These are phyloP conservation scores for Colletotrichum sidae DNA, from an alignment of 2,329 filamentous ascomycete genomes.

Conservation along the genomic window DNA sequence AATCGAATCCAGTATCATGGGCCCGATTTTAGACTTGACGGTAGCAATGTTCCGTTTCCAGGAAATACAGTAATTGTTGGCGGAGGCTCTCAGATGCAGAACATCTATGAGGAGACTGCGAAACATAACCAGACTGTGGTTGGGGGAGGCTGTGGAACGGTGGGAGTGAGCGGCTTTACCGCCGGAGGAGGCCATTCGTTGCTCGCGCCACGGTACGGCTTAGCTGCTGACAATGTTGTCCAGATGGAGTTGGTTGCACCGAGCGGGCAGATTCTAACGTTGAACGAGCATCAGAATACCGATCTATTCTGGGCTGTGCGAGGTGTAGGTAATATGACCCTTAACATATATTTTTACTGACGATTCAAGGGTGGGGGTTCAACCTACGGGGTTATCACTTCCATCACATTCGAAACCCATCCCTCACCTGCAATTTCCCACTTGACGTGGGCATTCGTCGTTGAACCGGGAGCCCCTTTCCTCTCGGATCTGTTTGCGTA, in stretches of 20 bases:
- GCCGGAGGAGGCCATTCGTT: conserved; percentile 72
- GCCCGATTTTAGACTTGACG: conserved; percentile 3
- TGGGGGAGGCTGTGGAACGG: conserved; percentile 65
- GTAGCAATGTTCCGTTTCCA: conserved; percentile 6
- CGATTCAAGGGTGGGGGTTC: conserved; percentile 64
- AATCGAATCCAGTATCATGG: conserved; percentile 6
- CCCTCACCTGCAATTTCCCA: conserved; percentile 51
- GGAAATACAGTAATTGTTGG: conserved; percentile 64
- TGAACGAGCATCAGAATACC: conserved; percentile 63
- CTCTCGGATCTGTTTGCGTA: conserved; percentile 61
- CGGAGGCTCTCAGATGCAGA: conserved; percentile 63
- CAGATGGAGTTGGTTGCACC: conserved; percentile 68
- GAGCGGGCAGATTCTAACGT: conserved; percentile 59
- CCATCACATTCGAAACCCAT: conserved; percentile 66
- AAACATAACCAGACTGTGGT: conserved; percentile 61
- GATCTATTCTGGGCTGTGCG: conserved; percentile 75
- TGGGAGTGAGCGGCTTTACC: conserved; percentile 70
- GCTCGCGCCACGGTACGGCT: conserved; percentile 63
- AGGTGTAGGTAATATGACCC: conserved; percentile 53
- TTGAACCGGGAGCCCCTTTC: conserved; percentile 45
- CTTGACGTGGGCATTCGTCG: conserved; percentile 40
- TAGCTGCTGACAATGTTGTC: conserved; percentile 72
- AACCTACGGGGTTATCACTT: conserved; percentile 71
- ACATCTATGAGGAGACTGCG: conserved; percentile 59
- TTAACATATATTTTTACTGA: not conserved